Evolutionary conservation across 371 early-diverging fungal species (phyloP), one percentile per base, ranked within the genome.

Genomic region (Gilbertella persicaria): DNA sequence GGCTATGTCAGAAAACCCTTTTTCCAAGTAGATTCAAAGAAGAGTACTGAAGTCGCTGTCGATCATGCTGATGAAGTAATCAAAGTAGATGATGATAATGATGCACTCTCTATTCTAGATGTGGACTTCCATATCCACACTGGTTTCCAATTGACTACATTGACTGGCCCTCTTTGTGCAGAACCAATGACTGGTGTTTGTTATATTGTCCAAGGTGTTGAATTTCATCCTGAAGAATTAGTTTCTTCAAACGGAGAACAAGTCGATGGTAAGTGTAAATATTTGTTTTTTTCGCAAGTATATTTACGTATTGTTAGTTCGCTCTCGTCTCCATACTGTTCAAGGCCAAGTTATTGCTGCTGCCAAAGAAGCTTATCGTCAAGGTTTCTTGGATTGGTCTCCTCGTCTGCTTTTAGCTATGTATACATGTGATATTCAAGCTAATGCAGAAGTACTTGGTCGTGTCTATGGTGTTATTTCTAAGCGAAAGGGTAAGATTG

Each of bases 381-480:
- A 86, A 48, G 91, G 92, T 5, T 96, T 97, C 69, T 62, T 98
- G 54, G 82, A 86, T 35, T 96, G 94, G 92, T 96, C 97, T 20
- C 96, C 97, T 8, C 86, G 99, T 14, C 72, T 99, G 20, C 80
- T 90, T 65, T 71, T 97, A 55, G 99, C 99, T 24, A 96, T 91
- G 87, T 99, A 98, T 61, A 79, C 90, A 0, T 96, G 95, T 69
- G 96, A 96, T 60, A 91, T 99, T 38, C 97, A 98, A 71, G 90
- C 96, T 2, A 87, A 90, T 16, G 90, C 94, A 0, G 96, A 97
- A 28, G 91, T 95, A 0, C 80, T 99, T 14, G 99, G 99, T 19
- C 91, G 90, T 62, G 98, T 98, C 0, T 97, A 98, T 58, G 94
- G 83, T 10, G 97, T 97, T 2, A 83, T 99, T 37, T 84, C 87